phyloP scores from a whole-genome alignment of 2,329 filamentous ascomycete species.

The Sporothrix brasiliensis region DNA sequence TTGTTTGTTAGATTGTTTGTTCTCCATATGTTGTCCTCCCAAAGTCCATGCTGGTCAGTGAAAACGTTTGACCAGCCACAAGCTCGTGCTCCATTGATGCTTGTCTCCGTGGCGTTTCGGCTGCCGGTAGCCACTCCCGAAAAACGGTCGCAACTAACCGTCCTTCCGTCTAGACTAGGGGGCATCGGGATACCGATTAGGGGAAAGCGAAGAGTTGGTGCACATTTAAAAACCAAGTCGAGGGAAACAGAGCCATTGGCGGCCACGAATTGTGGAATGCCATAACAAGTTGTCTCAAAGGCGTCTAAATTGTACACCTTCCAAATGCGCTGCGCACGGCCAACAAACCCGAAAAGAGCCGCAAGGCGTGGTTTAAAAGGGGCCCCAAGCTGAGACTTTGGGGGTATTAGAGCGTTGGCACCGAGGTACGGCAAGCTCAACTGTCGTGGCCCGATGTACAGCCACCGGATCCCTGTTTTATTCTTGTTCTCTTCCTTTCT shows the following conservation, averaged over 20 bases:
- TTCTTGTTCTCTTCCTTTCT: background rate
- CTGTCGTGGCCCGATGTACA: background rate
- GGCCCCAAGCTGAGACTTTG: background rate
- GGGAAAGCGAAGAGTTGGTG: background rate
- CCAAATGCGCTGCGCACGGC: too few relatives aligned
- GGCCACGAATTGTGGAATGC: too few relatives aligned
- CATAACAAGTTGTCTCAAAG: too few relatives aligned
- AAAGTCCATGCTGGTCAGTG: background rate
- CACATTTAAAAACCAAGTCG: background rate
- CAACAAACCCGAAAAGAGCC: background rate
- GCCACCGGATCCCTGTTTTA: background rate
- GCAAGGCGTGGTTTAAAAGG: background rate
- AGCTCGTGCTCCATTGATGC: too few relatives aligned
- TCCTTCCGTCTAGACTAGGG: background rate
- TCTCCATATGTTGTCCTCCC: background rate
- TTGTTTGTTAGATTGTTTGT: too few relatives aligned
- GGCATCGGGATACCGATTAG: constrained; percentile 4
- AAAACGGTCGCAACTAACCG: background rate
- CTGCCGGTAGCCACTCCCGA: constrained; percentile 19
- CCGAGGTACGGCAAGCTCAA: background rate
- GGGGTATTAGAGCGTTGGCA: background rate
- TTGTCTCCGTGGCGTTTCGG: background rate
- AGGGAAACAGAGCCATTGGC: background rate
- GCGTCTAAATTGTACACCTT: too few relatives aligned
- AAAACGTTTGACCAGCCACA: too few relatives aligned